Percentiles rank a stretch among this genome's conserved stretches.
Conservation (phyloP, 139 green algal genomes). For the Coelastrella sp. region DNA sequence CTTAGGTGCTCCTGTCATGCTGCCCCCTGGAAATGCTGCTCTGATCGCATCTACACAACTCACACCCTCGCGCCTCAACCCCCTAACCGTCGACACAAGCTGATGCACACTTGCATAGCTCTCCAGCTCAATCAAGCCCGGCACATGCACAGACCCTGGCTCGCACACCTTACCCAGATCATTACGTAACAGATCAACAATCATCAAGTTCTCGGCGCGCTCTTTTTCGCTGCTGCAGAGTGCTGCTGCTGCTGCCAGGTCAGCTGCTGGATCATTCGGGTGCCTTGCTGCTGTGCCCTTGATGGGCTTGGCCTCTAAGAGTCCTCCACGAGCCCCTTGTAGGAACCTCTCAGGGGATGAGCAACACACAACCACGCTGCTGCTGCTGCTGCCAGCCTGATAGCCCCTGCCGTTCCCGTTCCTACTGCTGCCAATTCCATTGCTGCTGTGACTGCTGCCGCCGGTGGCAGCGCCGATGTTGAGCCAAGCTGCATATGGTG, state of each 20-base stretch:
- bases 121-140: constrained; percentile 94
- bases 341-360: constrained; percentile 98
- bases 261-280: constrained; percentile 60
- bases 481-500: constrained; percentile 94
- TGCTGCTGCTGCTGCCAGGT: constrained; percentile 66
- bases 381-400: neutral
- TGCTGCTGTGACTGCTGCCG: constrained; percentile 37
- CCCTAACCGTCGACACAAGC: constrained; percentile 93
- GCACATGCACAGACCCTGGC: constrained; percentile 91
- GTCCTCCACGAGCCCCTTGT: constrained; percentile 68
- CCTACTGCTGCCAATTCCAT: neutral
- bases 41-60: constrained; percentile 78
- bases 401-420: constrained; percentile 1
- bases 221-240: constrained; percentile 87
- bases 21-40: constrained; percentile 94
- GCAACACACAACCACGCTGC: constrained; percentile 81
- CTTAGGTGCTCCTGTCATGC: constrained; percentile 96
- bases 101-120: constrained; percentile 96
- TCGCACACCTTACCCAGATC: constrained; percentile 89
- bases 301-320: constrained; percentile 97
- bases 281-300: constrained; percentile 88
- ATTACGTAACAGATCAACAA: constrained; percentile 99
- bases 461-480: constrained; percentile 62
- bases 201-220: constrained; percentile 99
- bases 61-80: constrained; percentile 55